phyloP scores from a whole-genome alignment of 441 rosid genomes.

The Macaranga tanarius region DNA sequence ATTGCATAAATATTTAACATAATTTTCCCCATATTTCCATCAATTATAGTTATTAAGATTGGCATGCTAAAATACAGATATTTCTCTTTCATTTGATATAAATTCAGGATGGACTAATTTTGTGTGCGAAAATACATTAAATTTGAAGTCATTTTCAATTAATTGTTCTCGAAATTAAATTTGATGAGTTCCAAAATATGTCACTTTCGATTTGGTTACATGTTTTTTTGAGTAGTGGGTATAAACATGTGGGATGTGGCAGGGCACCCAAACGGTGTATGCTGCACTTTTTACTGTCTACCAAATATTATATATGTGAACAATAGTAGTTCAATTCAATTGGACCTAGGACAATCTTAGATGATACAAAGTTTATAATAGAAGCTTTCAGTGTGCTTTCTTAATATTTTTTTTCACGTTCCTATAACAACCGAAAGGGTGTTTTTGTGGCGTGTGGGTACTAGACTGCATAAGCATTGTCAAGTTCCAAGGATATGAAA shows the following conservation, averaged over 20 bases:
- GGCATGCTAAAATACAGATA: no score
- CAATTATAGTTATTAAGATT: no score
- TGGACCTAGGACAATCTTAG: background rate
- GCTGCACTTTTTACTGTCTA: background rate
- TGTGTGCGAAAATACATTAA: no score
- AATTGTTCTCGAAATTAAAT: background rate
- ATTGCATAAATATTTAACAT: no score
- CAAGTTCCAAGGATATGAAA: background rate
- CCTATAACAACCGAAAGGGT: background rate
- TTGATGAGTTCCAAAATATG: slow-evolving; percentile 5
- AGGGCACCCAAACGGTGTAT: background rate
- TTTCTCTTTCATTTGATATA: no score
- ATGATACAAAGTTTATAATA: no score
- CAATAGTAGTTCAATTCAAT: background rate
- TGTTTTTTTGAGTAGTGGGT: background rate
- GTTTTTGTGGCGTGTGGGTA: background rate
- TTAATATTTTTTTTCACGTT: background rate
- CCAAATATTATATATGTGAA: background rate
- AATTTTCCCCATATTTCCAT: no score
- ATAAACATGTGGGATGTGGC: background rate
- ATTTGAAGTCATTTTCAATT: no score
- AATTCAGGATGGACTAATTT: no score
- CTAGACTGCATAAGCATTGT: background rate
- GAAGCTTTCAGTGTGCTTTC: no score
- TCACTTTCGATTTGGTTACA: slow-evolving; percentile 15